Conservation (phyloP, 495 filamentous ascomycete genomes). For the Neurospora pannonica region DNA sequence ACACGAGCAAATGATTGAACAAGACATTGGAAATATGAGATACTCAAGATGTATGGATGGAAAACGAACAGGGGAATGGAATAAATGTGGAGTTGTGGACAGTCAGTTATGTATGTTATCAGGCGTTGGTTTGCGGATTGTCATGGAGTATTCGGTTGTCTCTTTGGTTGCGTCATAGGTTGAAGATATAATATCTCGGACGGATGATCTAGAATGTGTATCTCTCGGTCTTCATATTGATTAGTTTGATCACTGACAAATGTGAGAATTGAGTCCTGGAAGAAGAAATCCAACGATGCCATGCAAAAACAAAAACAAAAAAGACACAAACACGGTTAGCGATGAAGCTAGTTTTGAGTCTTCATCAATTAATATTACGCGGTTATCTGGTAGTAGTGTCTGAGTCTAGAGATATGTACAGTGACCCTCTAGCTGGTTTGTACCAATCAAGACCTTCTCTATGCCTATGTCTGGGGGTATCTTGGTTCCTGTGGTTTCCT, state of each 20-base stretch:
- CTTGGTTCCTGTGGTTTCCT: background rate
- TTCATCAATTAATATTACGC: background rate
- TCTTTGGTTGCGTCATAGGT: background rate
- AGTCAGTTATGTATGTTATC: background rate
- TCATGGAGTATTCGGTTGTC: background rate
- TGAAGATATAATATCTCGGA: background rate
- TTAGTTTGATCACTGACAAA: background rate
- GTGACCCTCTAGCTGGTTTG: background rate
- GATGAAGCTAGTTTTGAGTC: background rate
- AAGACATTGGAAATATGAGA: background rate
- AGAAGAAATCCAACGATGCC: background rate
- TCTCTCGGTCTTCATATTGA: background rate
- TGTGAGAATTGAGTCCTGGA: background rate
- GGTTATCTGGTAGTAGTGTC: background rate
- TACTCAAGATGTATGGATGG: background rate
- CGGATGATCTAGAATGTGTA: background rate
- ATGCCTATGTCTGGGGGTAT: background rate
- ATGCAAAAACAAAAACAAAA: background rate
- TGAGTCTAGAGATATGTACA: background rate
- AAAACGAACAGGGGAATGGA: background rate
- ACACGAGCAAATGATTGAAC: background rate
- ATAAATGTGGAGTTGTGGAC: background rate
- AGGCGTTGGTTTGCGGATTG: background rate
- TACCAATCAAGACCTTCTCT: background rate
- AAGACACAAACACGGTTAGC: background rate